A percentile compares a stretch with the other conserved stretches of the same genome.
phyloP scores from a whole-genome alignment of 495 filamentous ascomycete genomes.

The Daldinia loculata region DNA sequence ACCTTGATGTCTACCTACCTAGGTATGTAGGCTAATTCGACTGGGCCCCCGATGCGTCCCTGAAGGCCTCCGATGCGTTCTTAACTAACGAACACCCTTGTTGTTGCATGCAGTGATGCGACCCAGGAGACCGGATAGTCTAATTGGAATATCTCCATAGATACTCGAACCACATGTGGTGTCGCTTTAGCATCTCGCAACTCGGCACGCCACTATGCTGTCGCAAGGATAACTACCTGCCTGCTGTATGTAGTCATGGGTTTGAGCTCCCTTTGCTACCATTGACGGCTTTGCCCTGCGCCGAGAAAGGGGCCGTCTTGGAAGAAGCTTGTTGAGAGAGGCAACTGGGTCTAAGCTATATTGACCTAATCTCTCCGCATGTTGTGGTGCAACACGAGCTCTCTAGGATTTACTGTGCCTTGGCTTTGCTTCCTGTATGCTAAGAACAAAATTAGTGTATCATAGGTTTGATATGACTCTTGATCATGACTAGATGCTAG shows the following conservation, averaged over 20 bases:
- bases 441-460: background rate
- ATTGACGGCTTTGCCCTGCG: background rate
- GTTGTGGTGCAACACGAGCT: background rate
- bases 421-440: background rate
- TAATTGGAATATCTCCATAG: background rate
- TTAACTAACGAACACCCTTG: background rate
- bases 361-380: background rate
- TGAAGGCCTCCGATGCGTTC: background rate
- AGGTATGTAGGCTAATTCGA: slow-evolving; percentile 10
- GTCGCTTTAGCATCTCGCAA: slow-evolving; percentile 3
- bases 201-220: background rate
- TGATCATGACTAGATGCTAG: background rate
- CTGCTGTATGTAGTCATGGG: background rate
- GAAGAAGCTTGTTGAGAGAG: slow-evolving; percentile 19
- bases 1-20: background rate
- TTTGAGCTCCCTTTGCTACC: background rate
- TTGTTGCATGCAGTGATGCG: background rate
- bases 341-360: background rate
- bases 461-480: background rate
- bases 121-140: slow-evolving; percentile 1
- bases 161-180: background rate
- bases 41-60: background rate
- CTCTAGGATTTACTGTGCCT: background rate
- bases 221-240: slow-evolving; percentile 6
- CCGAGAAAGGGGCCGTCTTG: slow-evolving; percentile 26